Percentiles rank a stretch among this genome's conserved stretches.
These are phyloP conservation scores for Sherardia arvensis DNA, from an alignment of 257 asterid species.

Conservation along the genomic window DNA sequence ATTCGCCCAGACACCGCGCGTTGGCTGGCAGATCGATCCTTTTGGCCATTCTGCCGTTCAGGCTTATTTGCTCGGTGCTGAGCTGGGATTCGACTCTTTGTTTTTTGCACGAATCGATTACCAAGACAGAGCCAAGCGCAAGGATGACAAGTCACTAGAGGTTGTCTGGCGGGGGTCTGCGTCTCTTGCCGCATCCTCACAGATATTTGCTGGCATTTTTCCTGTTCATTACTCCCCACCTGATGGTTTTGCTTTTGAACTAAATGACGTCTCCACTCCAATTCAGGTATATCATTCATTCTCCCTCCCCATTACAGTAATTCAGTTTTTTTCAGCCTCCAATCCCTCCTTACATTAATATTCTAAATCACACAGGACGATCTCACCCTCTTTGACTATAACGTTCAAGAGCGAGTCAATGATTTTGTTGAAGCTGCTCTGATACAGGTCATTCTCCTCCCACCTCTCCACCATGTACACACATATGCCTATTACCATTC, in stretches of 20 bases:
- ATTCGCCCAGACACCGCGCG: constrained; percentile 57
- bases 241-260: constrained; percentile 65
- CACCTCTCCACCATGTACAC: background rate
- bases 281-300: constrained; percentile 44
- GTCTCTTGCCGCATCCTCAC: constrained; percentile 67
- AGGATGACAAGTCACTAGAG: constrained; percentile 54
- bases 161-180: constrained; percentile 73
- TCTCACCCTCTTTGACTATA: constrained; percentile 57
- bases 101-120: constrained; percentile 76
- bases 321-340: background rate
- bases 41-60: constrained; percentile 87
- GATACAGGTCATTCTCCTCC: constrained; percentile 38
- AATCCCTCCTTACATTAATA: background rate
- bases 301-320: background rate
- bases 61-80: constrained; percentile 51
- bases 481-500: background rate
- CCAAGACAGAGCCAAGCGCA: constrained; percentile 72
- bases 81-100: constrained; percentile 77
- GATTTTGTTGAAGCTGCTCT: constrained; percentile 75
- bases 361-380: constrained; percentile 53
- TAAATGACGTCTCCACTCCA: constrained; percentile 58
- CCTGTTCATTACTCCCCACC: constrained; percentile 67
- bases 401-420: constrained; percentile 63
- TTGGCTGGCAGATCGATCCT: constrained; percentile 92
- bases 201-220: constrained; percentile 77